Evolutionary conservation across 768 basidiomycete genomes (phyloP).

Genomic region (Harrya chromipes): DNA sequence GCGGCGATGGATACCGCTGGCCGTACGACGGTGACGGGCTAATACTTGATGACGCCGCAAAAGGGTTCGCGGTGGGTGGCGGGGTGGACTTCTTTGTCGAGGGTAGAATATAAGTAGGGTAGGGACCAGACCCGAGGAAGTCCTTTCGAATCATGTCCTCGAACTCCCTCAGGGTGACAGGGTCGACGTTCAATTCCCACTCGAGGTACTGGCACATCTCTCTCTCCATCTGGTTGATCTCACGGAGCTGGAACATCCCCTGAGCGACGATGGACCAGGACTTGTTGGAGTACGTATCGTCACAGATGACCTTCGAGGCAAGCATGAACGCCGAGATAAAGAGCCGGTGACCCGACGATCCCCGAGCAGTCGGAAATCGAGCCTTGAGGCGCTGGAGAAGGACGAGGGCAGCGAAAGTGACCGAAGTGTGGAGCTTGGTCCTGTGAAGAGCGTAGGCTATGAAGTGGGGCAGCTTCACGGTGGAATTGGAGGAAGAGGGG

Average conservation of each 20-base stretch:
- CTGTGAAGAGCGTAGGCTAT: constrained; percentile 69
- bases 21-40: constrained; percentile 30
- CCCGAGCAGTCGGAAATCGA: constrained; percentile 72
- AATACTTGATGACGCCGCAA: constrained; percentile 31
- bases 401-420: constrained; percentile 39
- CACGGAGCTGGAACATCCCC: constrained; percentile 72
- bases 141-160: constrained; percentile 59
- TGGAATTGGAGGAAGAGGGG: constrained; percentile 38
- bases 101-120: constrained; percentile 60
- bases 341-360: constrained; percentile 67
- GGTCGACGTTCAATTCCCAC: constrained; percentile 83
- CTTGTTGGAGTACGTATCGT: constrained; percentile 93
- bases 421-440: constrained; percentile 57
- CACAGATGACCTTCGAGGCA: constrained; percentile 79
- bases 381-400: constrained; percentile 65
- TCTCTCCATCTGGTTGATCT: constrained; percentile 81
- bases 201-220: constrained; percentile 87
- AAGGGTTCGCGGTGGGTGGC: constrained; percentile 28
- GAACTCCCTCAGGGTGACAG: constrained; percentile 56
- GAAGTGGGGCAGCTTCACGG: constrained; percentile 48
- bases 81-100: constrained; percentile 62
- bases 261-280: constrained; percentile 91
- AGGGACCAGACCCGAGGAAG: constrained; percentile 53
- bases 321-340: constrained; percentile 78
- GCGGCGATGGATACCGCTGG: constrained; percentile 30